These are phyloP conservation scores for Leccinum arenicola DNA, from an alignment of 768 basidiomycete species.

Conservation along the genomic window DNA sequence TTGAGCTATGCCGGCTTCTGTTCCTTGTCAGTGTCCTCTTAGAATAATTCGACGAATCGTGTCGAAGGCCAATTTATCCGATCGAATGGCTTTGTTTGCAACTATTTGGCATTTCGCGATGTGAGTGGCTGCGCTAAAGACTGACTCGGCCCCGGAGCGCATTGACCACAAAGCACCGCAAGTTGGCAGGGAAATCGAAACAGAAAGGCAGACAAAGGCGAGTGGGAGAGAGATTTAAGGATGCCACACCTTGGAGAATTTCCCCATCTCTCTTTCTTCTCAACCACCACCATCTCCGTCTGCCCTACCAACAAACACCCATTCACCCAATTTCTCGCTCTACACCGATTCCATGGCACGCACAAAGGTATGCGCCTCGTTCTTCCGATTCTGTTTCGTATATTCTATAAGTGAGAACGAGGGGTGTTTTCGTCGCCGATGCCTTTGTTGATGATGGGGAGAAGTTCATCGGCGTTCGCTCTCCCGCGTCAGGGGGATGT, in stretches of 20 bases:
- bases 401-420: slow-evolving; percentile 1
- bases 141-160: background rate
- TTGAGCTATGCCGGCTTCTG: background rate
- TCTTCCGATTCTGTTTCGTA: background rate
- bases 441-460: slow-evolving; percentile 3
- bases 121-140: background rate
- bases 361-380: slow-evolving; percentile 44
- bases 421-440: slow-evolving; percentile 5
- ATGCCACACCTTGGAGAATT: background rate
- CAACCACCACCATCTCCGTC: slow-evolving; percentile 19
- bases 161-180: slow-evolving; percentile 31
- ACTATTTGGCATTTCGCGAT: slow-evolving; percentile 21
- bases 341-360: slow-evolving; percentile 55
- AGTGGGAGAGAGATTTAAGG: slow-evolving; percentile 15
- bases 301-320: background rate
- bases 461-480: background rate
- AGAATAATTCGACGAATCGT: background rate
- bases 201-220: slow-evolving; percentile 8
- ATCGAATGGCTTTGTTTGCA: slow-evolving; percentile 6
- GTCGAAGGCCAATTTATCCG: background rate
- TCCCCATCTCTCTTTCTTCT: slow-evolving; percentile 14
- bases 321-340: background rate
- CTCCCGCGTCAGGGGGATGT: slow-evolving; percentile 9
- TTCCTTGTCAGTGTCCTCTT: background rate
- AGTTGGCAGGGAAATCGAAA: slow-evolving; percentile 13